Evolutionary conservation across 2,329 filamentous ascomycete species (phyloP).

Genomic region (Phialophora tarda): DNA sequence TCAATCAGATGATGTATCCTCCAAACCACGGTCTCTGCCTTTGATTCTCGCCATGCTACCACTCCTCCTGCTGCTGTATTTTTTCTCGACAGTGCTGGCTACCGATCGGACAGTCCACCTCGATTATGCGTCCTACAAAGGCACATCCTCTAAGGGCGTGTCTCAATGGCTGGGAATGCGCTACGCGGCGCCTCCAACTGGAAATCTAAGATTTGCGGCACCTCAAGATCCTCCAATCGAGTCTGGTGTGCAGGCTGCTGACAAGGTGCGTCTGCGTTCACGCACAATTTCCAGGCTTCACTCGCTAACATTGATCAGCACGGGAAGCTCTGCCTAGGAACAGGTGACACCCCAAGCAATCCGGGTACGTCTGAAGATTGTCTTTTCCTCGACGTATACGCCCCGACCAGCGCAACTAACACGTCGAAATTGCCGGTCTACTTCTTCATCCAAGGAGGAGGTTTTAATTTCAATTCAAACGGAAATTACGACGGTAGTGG

Average conservation of each 20-base stretch:
- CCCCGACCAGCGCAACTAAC: slow-evolving; percentile 44
- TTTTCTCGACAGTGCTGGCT: slow-evolving; percentile 35
- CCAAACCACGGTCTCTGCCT: not conserved
- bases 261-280: slow-evolving; percentile 50
- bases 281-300: not conserved
- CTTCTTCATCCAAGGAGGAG: slow-evolving; percentile 66
- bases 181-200: slow-evolving; percentile 73
- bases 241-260: slow-evolving; percentile 58
- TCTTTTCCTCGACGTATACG: slow-evolving; percentile 51
- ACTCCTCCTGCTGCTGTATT: slow-evolving; percentile 13
- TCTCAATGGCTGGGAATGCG: slow-evolving; percentile 76
- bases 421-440: slow-evolving; percentile 67
- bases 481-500: slow-evolving; percentile 65
- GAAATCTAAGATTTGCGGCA: slow-evolving; percentile 68
- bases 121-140: slow-evolving; percentile 70
- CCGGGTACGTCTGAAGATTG: slow-evolving; percentile 54
- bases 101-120: slow-evolving; percentile 60
- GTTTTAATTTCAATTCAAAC: slow-evolving; percentile 65
- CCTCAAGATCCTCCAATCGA: slow-evolving; percentile 65
- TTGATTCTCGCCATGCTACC: slow-evolving; percentile 5
- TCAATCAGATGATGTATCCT: not conserved
- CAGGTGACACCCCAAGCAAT: slow-evolving; percentile 68
- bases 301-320: slow-evolving; percentile 40
- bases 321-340: slow-evolving; percentile 66
- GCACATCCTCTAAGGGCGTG: slow-evolving; percentile 62